These are phyloP conservation scores for Cystoderma amianthinum DNA, from an alignment of 768 basidiomycete genomes.

Conservation along the genomic window DNA sequence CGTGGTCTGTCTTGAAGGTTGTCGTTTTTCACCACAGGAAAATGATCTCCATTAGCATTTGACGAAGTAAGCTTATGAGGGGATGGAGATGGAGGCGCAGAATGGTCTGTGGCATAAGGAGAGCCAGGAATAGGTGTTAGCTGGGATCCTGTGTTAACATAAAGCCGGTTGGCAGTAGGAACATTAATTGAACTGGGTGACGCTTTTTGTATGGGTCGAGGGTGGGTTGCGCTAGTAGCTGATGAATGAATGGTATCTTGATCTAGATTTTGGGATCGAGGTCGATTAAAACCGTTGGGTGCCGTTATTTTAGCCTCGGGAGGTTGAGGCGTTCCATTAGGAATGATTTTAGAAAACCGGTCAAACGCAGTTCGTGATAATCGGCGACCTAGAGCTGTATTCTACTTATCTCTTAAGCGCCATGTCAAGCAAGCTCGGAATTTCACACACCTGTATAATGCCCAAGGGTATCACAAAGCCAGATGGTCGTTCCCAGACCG, in stretches of 20 bases:
- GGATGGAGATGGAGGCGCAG: slow-evolving; percentile 47
- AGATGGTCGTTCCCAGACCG: slow-evolving; percentile 87
- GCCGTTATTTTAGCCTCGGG: background rate
- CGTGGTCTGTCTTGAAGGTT: slow-evolving; percentile 23
- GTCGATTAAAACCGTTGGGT: too few species aligned
- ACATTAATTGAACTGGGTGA: background rate
- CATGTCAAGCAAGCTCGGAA: too few species aligned
- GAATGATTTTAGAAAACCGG: slow-evolving; percentile 31
- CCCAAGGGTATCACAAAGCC: slow-evolving; percentile 90
- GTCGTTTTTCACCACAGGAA: slow-evolving; percentile 23
- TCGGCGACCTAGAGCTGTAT: slow-evolving; percentile 66
- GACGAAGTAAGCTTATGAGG: slow-evolving; percentile 10
- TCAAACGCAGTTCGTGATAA: slow-evolving; percentile 50
- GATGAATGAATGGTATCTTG: background rate
- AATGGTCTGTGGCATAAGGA: slow-evolving; percentile 56
- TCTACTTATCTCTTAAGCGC: slow-evolving; percentile 32
- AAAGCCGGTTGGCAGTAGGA: too few species aligned
- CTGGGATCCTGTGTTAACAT: slow-evolving; percentile 24
- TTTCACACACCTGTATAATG: slow-evolving; percentile 64
- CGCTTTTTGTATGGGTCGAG: background rate
- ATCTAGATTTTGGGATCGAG: background rate
- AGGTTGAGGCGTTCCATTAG: slow-evolving; percentile 4
- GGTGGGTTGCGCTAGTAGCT: background rate
- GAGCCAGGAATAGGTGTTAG: slow-evolving; percentile 67
- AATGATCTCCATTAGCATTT: slow-evolving; percentile 9